Percentiles rank a stretch among this genome's conserved stretches.
phyloP scores from a whole-genome alignment of 352 stramenopile genomes.

The Pythium brachiatum region DNA sequence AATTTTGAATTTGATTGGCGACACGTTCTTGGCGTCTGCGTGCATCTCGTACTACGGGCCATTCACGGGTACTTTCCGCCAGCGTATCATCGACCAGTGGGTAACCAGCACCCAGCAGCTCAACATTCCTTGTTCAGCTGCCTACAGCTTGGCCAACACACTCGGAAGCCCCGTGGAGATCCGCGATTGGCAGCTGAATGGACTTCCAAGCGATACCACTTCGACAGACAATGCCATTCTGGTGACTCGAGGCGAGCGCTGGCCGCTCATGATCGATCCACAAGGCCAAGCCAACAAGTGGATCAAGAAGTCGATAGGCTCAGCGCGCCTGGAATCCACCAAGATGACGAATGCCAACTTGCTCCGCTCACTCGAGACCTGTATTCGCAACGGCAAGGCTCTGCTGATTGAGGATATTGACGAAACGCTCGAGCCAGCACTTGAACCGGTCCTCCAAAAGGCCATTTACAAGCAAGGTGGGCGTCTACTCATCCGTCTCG shows the following conservation, averaged over 20 bases:
- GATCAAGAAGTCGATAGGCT: slow-evolving; percentile 89
- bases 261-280: slow-evolving; percentile 95
- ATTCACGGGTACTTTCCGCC: slow-evolving; percentile 89
- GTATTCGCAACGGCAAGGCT: slow-evolving; percentile 89
- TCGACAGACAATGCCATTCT: slow-evolving; percentile 94
- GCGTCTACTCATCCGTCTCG: slow-evolving; percentile 85
- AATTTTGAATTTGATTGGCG: slow-evolving; percentile 85
- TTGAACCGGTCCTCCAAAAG: slow-evolving; percentile 93
- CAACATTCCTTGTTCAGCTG: slow-evolving; percentile 67
- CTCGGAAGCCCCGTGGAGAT: slow-evolving; percentile 91
- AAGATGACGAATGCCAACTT: slow-evolving; percentile 93
- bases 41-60: slow-evolving; percentile 94
- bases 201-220: slow-evolving; percentile 88
- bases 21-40: slow-evolving; percentile 91
- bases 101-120: slow-evolving; percentile 55
- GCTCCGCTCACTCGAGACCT: slow-evolving; percentile 87
- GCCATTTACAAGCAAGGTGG: slow-evolving; percentile 92
- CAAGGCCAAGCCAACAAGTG: slow-evolving; percentile 94
- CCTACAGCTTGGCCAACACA: slow-evolving; percentile 71
- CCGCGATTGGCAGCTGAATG: slow-evolving; percentile 91
- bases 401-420: slow-evolving; percentile 93
- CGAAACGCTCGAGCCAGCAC: slow-evolving; percentile 87
- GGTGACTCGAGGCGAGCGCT: slow-evolving; percentile 86
- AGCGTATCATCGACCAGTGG: slow-evolving; percentile 78
- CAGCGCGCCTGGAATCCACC: slow-evolving; percentile 65